Evolutionary conservation across 495 filamentous ascomycete species (phyloP), one percentile per base, ranked within the genome.

Genomic region (Podospora anserina): DNA sequence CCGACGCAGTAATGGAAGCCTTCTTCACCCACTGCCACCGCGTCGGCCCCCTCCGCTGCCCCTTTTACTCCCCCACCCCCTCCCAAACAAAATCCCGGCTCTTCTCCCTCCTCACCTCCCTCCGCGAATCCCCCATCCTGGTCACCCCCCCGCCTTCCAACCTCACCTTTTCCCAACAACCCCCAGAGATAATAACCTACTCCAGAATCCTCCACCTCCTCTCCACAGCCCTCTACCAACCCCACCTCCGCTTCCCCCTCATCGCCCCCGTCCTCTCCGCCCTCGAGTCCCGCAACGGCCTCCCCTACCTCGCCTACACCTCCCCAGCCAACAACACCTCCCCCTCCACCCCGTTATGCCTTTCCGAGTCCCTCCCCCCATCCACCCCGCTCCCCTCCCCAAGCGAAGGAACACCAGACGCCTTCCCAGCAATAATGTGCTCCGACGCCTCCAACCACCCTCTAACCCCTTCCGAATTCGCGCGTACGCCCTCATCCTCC

Each of bases 371-470:
- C 62, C 77, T 77, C 55, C 75, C 72, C 34, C 70, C 68, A 15
- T 77, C 58, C 74, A 71, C 34, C 70, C 68, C 18, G 72, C 75
- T 71, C 19, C 73, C 75, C 39, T 67, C 68, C 26, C 79, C 82
- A n/a, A 34, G 39, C 1, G 79, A 78, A 67, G 85, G 80, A 58
- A 83, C 80, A 4, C 78, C 68, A 68, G 76, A 86, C 68, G 83
- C 85, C 0, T 82, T 77, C 11, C 71, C 80, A 18, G 87, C 88
- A 3, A 88, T 93, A 55, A 76, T 89, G 1, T 93, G 91, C 70
- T 78, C 84, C 0, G 91, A 93, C 74, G 83, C 82, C 0, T 7
- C 20, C 11, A 81, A 82, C 13, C 18, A 16, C 61, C 27, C 18
- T 5, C 34, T 49, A n/a, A 49, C 30, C 79, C 79, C 18, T 0